phyloP scores from a whole-genome alignment of 2,329 filamentous ascomycete genomes.

The Alternaria triticina region DNA sequence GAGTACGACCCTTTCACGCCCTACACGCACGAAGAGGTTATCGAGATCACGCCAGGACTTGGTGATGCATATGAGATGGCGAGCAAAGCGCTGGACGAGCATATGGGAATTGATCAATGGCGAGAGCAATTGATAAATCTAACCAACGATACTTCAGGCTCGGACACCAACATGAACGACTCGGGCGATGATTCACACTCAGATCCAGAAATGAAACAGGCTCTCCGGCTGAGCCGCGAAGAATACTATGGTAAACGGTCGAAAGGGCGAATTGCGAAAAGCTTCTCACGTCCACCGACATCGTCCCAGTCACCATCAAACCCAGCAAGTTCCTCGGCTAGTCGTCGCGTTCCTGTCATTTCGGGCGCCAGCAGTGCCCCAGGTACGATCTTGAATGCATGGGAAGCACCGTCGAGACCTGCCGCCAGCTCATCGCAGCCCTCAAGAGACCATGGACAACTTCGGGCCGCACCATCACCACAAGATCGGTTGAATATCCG shows the following conservation, averaged over 20 bases:
- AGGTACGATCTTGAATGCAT: neutral
- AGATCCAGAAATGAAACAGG: neutral
- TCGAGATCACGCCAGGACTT: constrained; percentile 9
- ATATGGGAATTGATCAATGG: constrained; percentile 18
- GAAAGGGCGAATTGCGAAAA: neutral
- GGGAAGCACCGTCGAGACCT: neutral
- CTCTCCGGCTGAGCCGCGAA: constrained; percentile 4
- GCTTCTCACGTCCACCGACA: neutral
- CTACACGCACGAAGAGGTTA: neutral
- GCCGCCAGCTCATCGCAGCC: neutral
- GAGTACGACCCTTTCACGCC: constrained; percentile 18
- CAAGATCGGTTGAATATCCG: no score
- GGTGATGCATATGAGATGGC: constrained; percentile 17
- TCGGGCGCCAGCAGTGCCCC: neutral
- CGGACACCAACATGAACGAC: neutral
- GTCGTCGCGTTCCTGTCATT: neutral
- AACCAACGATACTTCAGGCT: neutral
- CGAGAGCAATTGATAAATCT: neutral
- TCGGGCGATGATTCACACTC: neutral
- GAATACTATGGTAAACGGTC: neutral
- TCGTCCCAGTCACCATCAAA: neutral
- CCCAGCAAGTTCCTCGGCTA: neutral
- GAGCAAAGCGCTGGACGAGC: neutral
- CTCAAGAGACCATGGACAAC: neutral
- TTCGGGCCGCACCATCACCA: neutral